phyloP scores from a whole-genome alignment of 1,284 basidiomycete genomes.

The Sanghuangporus sanghuang region DNA sequence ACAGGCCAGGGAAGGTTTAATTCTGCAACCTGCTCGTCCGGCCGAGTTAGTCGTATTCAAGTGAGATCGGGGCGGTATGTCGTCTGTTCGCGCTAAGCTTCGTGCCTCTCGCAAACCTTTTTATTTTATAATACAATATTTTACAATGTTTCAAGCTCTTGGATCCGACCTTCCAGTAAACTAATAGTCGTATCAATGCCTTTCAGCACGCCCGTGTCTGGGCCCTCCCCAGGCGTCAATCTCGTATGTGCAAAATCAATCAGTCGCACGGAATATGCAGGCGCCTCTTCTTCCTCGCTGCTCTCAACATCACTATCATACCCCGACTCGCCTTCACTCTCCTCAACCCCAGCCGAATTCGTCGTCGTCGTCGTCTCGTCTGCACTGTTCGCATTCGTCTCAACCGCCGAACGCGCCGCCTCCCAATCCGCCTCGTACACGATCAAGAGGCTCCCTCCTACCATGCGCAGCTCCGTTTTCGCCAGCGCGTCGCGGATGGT shows the following conservation, averaged over 20 bases:
- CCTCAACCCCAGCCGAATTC: slow-evolving; percentile 27
- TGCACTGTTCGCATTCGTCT: slow-evolving; percentile 29
- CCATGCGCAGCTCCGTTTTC: slow-evolving; percentile 69
- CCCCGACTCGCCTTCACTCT: slow-evolving; percentile 26
- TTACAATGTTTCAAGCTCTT: slow-evolving; percentile 23
- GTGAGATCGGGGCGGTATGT: slow-evolving; percentile 73
- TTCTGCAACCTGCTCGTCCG: slow-evolving; percentile 77
- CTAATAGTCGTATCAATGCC: slow-evolving; percentile 63
- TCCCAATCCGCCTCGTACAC: slow-evolving; percentile 75
- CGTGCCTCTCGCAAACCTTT: slow-evolving; percentile 77
- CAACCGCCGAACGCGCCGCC: slow-evolving; percentile 38
- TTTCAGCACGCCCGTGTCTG: slow-evolving; percentile 71
- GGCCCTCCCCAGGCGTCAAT: slow-evolving; percentile 65
- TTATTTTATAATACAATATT: slow-evolving; percentile 25
- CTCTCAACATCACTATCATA: slow-evolving; percentile 27
- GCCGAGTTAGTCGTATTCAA: slow-evolving; percentile 79
- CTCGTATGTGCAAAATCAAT: slow-evolving; percentile 95
- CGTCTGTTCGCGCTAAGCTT: slow-evolving; percentile 75
- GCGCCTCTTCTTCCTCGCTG: slow-evolving; percentile 32
- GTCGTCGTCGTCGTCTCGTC: background rate
- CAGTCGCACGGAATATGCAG: slow-evolving; percentile 66
- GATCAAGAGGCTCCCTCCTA: slow-evolving; percentile 78
- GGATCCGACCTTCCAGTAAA: slow-evolving; percentile 53
- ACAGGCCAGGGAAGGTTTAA: slow-evolving; percentile 78
- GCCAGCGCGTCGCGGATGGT: slow-evolving; percentile 52